These are phyloP conservation scores for Naegleria gruberi DNA, from an alignment of 208 protist species.

Conservation along the genomic window DNA sequence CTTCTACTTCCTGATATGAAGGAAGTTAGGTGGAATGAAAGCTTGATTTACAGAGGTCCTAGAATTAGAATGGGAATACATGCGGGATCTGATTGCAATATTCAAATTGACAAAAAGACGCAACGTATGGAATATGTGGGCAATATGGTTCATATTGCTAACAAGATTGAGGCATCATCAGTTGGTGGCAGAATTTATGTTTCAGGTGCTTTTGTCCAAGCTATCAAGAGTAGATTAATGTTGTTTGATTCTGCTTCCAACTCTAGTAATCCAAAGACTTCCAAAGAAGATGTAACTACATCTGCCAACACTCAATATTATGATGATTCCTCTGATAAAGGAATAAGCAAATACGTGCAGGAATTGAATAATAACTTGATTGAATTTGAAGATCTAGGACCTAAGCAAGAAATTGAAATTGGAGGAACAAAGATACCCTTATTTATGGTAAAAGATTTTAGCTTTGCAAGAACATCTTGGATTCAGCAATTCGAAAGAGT, in stretches of 20 bases:
- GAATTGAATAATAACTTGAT: background rate
- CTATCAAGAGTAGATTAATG: background rate
- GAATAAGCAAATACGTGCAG: background rate
- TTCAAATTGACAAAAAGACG: background rate
- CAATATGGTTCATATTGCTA: background rate
- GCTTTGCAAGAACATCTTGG: background rate
- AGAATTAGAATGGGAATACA: constrained; percentile 7
- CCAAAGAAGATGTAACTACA: too few relatives aligned
- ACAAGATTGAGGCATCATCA: background rate
- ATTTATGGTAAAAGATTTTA: background rate
- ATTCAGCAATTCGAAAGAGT: background rate
- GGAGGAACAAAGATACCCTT: too few relatives aligned
- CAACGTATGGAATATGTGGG: constrained; percentile 10
- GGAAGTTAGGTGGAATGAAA: background rate
- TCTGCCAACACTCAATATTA: background rate
- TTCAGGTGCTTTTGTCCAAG: background rate
- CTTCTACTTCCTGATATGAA: background rate
- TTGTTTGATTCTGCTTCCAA: too few relatives aligned
- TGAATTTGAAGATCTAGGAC: background rate
- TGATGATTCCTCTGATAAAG: background rate
- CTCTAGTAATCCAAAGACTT: too few relatives aligned
- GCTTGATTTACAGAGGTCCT: background rate
- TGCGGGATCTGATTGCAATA: background rate
- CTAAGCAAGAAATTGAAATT: too few relatives aligned
- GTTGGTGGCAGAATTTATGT: background rate